Conservation (phyloP, 257 asterid species). For the Cynanchum wilfordii region DNA sequence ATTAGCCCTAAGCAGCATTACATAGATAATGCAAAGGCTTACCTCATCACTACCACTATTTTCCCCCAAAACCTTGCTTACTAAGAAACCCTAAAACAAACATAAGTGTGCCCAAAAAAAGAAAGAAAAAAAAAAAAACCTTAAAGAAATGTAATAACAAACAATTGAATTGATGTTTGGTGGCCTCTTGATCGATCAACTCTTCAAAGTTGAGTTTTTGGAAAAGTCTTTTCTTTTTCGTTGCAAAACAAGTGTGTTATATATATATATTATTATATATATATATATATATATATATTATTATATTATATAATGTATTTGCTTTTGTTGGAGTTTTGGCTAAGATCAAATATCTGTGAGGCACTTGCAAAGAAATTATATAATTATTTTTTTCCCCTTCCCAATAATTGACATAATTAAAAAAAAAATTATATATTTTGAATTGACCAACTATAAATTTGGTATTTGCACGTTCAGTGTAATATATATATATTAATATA, state of each 20-base stretch:
- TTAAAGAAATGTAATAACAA: conserved; percentile 1
- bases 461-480: too few relatives aligned
- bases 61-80: conserved; percentile 3
- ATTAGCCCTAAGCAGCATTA: neutral
- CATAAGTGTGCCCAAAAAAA: too few relatives aligned
- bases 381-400: too few relatives aligned
- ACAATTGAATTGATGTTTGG: conserved; percentile 10
- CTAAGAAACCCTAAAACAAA: conserved; percentile 20
- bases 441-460: conserved; percentile 1
- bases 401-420: neutral
- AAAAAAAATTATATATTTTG: neutral
- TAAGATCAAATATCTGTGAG: conserved; percentile 12
- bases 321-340: conserved; percentile 13
- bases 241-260: neutral
- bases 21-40: neutral
- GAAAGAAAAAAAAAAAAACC: neutral
- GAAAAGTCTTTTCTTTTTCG: neutral
- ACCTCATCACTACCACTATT: neutral
- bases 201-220: neutral
- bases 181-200: neutral
- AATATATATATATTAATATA: too few relatives aligned
- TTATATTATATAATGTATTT: too few relatives aligned
- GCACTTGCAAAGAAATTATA: conserved; percentile 4
- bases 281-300: too few relatives aligned
- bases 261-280: too few relatives aligned